Base-by-base conservation (phyloP, 2,329 filamentous ascomycete species). In the Cordyceps javanica region DNA sequence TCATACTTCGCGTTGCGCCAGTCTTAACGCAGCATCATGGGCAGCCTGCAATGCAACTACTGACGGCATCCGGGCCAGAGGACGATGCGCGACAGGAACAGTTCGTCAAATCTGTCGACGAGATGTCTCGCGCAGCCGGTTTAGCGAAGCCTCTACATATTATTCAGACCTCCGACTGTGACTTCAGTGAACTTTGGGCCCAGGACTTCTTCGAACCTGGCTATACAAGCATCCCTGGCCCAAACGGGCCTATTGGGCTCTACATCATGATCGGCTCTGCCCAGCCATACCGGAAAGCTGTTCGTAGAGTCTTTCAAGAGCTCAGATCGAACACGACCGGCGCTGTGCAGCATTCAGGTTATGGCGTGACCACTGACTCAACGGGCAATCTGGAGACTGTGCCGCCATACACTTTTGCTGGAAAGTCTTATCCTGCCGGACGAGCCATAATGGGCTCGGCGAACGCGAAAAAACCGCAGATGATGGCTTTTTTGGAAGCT, bases 11-110 rank as follows among this genome's bases (percentile, higher is more conserved):
- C 0, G 65, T 72, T 19, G 71, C 72, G 1, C 72, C 72, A 0
- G 64, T 74, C 0, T 58, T 74, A 7, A 67, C 65, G 0, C 71
- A 75, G 38, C 70, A 74, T 39, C 72, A 73, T 46, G 63, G 66
- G 1, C 69, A 75, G 51, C 45, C n/a, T 1, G 66, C 66, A 0
- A 56, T 69, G 8, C 61, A 64, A 1, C 53, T 73, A 1, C 26
- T 71, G 38, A n/a, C n/a, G n/a, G n/a, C n/a, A n/a, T n/a, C n/a
- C n/a, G n/a, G n/a, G n/a, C n/a, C n/a, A n/a, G n/a, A n/a, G n/a
- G n/a, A n/a, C n/a, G n/a, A n/a, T n/a, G n/a, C n/a, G n/a, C n/a
- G n/a, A n/a, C n/a, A n/a, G n/a, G n/a, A n/a, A n/a, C n/a, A n/a
- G n/a, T n/a, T n/a, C n/a, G n/a, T n/a, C n/a, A n/a, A n/a, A n/a